Conservation (phyloP, 805 yeast genomes). For the Candida sphagnicola region DNA sequence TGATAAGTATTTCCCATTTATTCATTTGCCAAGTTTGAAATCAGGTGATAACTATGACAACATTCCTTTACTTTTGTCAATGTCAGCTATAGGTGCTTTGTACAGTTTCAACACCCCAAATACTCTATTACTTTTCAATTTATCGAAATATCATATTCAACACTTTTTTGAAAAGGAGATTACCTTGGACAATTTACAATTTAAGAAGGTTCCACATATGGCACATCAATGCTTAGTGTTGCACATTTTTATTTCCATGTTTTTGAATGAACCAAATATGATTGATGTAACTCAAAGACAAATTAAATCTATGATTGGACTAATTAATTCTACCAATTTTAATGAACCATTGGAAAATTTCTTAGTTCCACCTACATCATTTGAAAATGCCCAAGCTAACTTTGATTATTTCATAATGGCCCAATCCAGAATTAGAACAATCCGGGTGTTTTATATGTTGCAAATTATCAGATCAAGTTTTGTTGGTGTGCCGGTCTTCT, state of each 20-base stretch:
- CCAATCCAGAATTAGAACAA: conserved; percentile 53
- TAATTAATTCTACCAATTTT: conserved; percentile 50
- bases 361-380: conserved; percentile 35
- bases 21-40: conserved; percentile 63
- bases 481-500: conserved; percentile 38
- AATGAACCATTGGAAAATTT: conserved; percentile 47
- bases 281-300: conserved; percentile 50
- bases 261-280: conserved; percentile 50
- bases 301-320: conserved; percentile 50
- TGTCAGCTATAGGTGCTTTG: conserved; percentile 87
- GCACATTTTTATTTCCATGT: conserved; percentile 54
- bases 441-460: conserved; percentile 47
- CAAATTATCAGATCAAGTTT: conserved; percentile 45
- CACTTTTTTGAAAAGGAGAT: conserved; percentile 55
- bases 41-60: conserved; percentile 40
- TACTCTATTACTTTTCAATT: conserved; percentile 65
- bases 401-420: conserved; percentile 51
- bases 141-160: conserved; percentile 64
- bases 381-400: conserved; percentile 31
- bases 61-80: conserved; percentile 68
- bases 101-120: conserved; percentile 77
- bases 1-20: conserved; percentile 78
- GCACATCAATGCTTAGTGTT: conserved; percentile 54
- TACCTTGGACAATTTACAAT: conserved; percentile 41
- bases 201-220: conserved; percentile 53